Evolutionary conservation across 1,284 basidiomycete genomes (phyloP), one percentile per base, ranked within the genome.

Genomic region (Apiotrichum gamsii): DNA sequence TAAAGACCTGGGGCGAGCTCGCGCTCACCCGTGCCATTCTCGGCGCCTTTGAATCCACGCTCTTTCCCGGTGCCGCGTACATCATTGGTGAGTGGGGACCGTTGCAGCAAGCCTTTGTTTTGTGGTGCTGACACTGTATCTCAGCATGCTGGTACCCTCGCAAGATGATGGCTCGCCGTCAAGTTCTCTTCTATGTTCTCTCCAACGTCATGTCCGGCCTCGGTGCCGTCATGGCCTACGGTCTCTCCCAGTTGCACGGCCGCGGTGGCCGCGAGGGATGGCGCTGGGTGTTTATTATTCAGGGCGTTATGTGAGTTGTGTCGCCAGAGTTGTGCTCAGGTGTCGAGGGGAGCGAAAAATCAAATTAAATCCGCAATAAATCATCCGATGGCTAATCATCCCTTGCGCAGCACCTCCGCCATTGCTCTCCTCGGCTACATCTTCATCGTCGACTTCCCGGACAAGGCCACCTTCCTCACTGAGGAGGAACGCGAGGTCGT

Each of bases 61-160:
- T 72, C 52, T 71, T 71, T 60, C 65, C 61, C 19, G 62, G 60
- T 16, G 70, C 66, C 43, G 69, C 73, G 5, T 74, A 64, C 59
- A 62, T 77, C 16, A 70, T 76, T 47, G 68, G n/a, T n/a, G n/a
- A n/a, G n/a, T n/a, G n/a, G n/a, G n/a, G n/a, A n/a, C n/a, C n/a
- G n/a, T n/a, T n/a, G n/a, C n/a, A n/a, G n/a, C n/a, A n/a, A n/a
- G n/a, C n/a, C n/a, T n/a, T n/a, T n/a, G n/a, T n/a, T n/a, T n/a
- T n/a, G n/a, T n/a, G n/a, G n/a, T n/a, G n/a, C n/a, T n/a, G n/a
- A n/a, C n/a, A n/a, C n/a, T n/a, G n/a, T n/a, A n/a, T n/a, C n/a
- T n/a, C n/a, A n/a, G n/a, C 72, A 5, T 69, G 63, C 31, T 76
- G 52, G 75, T 77, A 76, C 60, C 71, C 72, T 2, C 70, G 75